These are phyloP conservation scores for Singerocomus rubriflavus DNA, from an alignment of 1,284 basidiomycete genomes.

Conservation along the genomic window DNA sequence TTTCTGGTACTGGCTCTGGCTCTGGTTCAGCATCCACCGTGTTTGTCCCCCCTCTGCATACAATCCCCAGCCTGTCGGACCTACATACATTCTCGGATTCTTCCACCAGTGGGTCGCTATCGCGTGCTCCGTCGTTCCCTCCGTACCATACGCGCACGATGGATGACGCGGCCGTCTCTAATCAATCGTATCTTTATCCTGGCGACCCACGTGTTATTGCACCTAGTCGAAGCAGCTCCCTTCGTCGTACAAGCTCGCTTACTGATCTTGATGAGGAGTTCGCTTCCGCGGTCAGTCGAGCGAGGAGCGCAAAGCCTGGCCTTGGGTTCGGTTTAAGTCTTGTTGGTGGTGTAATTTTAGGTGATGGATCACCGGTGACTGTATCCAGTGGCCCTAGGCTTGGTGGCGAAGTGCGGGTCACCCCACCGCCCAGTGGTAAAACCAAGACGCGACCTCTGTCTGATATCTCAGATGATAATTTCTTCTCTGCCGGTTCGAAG, in stretches of 20 bases:
- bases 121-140: constrained; percentile 42
- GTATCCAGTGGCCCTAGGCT: constrained; percentile 49
- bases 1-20: constrained; percentile 36
- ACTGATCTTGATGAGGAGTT: constrained; percentile 74
- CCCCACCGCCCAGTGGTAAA: constrained; percentile 55
- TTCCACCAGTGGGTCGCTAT: constrained; percentile 38
- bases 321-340: constrained; percentile 45
- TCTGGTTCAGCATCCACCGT: constrained; percentile 64
- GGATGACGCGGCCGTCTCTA: constrained; percentile 65
- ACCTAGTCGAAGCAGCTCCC: constrained; percentile 54
- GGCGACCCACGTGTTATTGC: constrained; percentile 67
- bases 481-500: constrained; percentile 49
- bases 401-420: constrained; percentile 53
- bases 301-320: constrained; percentile 43
- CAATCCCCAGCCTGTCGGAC: constrained; percentile 66
- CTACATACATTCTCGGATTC: constrained; percentile 42
- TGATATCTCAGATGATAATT: constrained; percentile 56
- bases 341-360: constrained; percentile 36
- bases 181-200: constrained; percentile 61
- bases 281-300: constrained; percentile 45
- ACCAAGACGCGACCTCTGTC: constrained; percentile 38
- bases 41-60: constrained; percentile 66
- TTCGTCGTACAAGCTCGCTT: constrained; percentile 71
- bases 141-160: constrained; percentile 59
- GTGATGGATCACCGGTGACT: constrained; percentile 49